Evolutionary conservation across 148 eudicot genomes (phyloP).

Genomic region (Euryodendron excelsum): DNA sequence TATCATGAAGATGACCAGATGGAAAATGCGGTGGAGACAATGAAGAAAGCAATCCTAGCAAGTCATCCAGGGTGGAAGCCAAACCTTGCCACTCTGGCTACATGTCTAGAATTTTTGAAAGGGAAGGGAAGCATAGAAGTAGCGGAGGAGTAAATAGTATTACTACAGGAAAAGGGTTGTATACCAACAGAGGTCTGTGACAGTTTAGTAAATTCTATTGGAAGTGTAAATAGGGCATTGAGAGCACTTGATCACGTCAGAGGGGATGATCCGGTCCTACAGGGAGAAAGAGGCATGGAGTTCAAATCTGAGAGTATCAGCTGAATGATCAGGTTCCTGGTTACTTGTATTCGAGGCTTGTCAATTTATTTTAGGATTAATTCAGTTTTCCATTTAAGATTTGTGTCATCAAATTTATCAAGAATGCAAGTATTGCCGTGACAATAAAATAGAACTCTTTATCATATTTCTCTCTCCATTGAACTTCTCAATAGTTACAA

Average conservation of each 20-base stretch:
- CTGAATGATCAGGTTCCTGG: not conserved
- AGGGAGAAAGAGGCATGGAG: not conserved
- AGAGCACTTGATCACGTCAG: not conserved
- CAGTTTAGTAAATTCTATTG: not conserved
- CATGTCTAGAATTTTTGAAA: slow-evolving; percentile 33
- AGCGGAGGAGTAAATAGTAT: slow-evolving; percentile 1
- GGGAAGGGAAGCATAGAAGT: slow-evolving; percentile 25
- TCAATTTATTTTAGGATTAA: not conserved
- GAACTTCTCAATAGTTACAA: too few species aligned
- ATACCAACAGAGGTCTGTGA: not conserved
- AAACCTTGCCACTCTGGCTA: slow-evolving; percentile 16
- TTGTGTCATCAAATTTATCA: not conserved
- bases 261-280: not conserved
- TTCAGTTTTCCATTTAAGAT: not conserved
- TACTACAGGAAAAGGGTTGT: slow-evolving; percentile 6
- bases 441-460: not conserved
- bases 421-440: not conserved
- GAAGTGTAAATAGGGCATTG: not conserved
- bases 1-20: slow-evolving; percentile 24
- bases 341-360: too few species aligned
- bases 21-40: slow-evolving; percentile 37
- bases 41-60: slow-evolving; percentile 26
- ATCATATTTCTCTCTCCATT: not conserved
- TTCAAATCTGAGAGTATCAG: not conserved
- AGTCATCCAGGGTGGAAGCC: slow-evolving; percentile 14